Conservation (phyloP, 345 rosid species). For the Populus davidiana region DNA sequence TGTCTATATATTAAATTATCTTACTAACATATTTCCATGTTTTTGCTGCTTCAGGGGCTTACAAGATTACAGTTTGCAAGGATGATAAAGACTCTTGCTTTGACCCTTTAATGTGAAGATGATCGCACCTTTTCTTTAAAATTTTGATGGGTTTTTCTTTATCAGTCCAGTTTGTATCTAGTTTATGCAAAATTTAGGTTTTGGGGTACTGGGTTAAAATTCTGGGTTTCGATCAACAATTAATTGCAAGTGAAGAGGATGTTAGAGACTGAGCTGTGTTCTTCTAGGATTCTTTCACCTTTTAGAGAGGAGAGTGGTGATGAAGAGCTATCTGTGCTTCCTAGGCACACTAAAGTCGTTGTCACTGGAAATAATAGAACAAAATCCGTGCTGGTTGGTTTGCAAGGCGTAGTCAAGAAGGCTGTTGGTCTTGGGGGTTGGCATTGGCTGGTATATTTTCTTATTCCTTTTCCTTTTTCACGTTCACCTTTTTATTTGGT, state of each 20-base stretch:
- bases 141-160: slow-evolving; percentile 7
- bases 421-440: slow-evolving; percentile 79
- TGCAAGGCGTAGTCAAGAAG: slow-evolving; percentile 74
- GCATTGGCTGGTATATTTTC: slow-evolving; percentile 67
- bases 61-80: slow-evolving; percentile 12
- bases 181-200: background rate
- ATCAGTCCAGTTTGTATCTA: background rate
- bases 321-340: slow-evolving; percentile 69
- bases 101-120: too few relatives aligned
- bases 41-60: slow-evolving; percentile 22
- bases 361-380: slow-evolving; percentile 73
- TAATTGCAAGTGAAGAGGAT: slow-evolving; percentile 22
- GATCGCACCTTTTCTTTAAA: background rate
- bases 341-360: slow-evolving; percentile 64
- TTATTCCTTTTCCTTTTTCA: background rate
- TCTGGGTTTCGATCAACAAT: slow-evolving; percentile 6
- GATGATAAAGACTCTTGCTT: background rate
- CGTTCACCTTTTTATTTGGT: background rate
- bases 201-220: slow-evolving; percentile 1
- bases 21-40: background rate
- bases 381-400: slow-evolving; percentile 63
- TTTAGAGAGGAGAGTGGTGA: slow-evolving; percentile 63
- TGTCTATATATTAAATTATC: background rate
- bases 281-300: slow-evolving; percentile 46
- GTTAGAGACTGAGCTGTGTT: slow-evolving; percentile 41